Evolutionary conservation across 2,329 filamentous ascomycete genomes (phyloP).

Genomic region (Chrysosporium keratinophilum): DNA sequence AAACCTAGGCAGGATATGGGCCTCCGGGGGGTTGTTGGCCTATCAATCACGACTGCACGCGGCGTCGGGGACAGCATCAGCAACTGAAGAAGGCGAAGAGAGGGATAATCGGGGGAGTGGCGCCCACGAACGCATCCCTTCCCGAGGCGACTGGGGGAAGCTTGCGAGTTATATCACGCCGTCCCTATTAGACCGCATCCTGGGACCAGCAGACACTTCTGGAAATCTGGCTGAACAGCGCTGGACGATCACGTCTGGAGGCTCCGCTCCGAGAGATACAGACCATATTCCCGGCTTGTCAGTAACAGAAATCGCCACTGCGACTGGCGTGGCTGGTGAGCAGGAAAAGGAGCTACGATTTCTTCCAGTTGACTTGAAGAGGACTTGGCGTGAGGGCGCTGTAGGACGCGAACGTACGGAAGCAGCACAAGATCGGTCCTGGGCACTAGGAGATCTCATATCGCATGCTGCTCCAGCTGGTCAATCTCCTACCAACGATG

Average conservation of each 20-base stretch:
- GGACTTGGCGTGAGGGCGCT: conserved; percentile 52
- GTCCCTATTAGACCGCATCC: conserved; percentile 42
- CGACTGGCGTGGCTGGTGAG: conserved; percentile 23
- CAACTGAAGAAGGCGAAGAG: conserved; percentile 11
- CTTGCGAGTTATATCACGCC: conserved; percentile 45
- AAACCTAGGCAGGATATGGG: conserved; percentile 48
- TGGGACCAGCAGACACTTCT: conserved; percentile 32
- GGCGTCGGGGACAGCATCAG: conserved; percentile 17
- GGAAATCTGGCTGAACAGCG: conserved; percentile 25
- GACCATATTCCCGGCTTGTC: conserved; percentile 52
- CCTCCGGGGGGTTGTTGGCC: conserved; percentile 37
- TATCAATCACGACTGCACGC: conserved; percentile 29
- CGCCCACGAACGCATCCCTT: conserved; percentile 16
- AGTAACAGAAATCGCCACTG: conserved; percentile 17
- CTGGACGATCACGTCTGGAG: conserved; percentile 50
- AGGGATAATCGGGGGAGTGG: conserved; percentile 13
- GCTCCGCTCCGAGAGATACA: conserved; percentile 45
- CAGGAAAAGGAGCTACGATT: conserved; percentile 43
- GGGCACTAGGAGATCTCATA: conserved; percentile 48
- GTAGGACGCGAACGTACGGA: conserved; percentile 53
- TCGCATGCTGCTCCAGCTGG: conserved; percentile 22
- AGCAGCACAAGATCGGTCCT: conserved; percentile 52
- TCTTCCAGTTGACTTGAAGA: conserved; percentile 50
- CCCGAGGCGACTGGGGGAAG: conserved; percentile 41
- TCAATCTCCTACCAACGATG: conserved; percentile 24